Evolutionary conservation across 257 asterid species (phyloP), one percentile per base, ranked within the genome.

Genomic region (Nemophila menziesii): DNA sequence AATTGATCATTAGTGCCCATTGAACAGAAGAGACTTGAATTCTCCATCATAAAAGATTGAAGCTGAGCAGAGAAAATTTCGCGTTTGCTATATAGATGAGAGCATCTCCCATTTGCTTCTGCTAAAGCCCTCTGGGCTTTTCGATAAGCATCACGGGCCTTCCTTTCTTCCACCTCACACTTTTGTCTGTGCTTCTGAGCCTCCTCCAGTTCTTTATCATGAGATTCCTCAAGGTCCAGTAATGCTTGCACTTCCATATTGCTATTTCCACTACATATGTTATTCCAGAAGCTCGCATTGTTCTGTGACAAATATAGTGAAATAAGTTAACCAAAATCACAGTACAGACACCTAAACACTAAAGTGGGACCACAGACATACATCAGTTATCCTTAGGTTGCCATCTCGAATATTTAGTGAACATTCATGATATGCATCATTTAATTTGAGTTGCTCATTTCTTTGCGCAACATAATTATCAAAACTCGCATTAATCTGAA

Each of bases 81-180:
- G 49, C 75, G 63, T 67, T 62, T 57, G 54, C 64, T 33, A 46
- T 59, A 71, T 39, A 71, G 69, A 15, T 60, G 44, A 55, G 68
- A 60, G 58, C 79, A 71, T 61, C 72, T 71, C 16, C 64, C 69
- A 49, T 64, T 61, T 22, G 79, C 75, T 52, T 71, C 79, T 14
- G 61, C 19, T 50, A 71, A 51, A 46, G 71, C 69, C 45, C 68
- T 67, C 65, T 71, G 79, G 24, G 79, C 72, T 24, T 62, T 67
- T 39, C 72, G 63, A 49, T 63, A 67, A 50, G 69, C 64, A 52
- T 49, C 61, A 52, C 63, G 72, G 22, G 75, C 75, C 37, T 52
- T 60, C 54, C 60, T 56, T 49, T 71, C 79, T 40, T 71, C 79
- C 41, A 71, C 33, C 48, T 71, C 79, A 39, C 75, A 71, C 44